Conservation (phyloP, 768 basidiomycete species). For the Tylopilus balloui region DNA sequence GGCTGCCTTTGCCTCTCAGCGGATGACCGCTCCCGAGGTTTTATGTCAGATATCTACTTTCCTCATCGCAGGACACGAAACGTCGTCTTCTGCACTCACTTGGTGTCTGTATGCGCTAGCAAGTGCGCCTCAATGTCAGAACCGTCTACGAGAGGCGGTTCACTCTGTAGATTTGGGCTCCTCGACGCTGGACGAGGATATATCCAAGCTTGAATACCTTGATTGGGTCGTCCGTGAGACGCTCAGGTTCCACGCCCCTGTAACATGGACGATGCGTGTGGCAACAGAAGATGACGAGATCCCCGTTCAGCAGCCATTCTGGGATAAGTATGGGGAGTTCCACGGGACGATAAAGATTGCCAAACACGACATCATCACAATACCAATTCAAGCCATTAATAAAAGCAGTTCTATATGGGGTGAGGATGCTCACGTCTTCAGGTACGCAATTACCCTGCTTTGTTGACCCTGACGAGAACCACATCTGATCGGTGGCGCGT, state of each 20-base stretch:
- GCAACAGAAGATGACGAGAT: conserved; percentile 46
- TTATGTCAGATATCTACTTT: conserved; percentile 63
- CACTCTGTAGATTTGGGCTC: conserved; percentile 24
- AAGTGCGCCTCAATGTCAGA: conserved; percentile 42
- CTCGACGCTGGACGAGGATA: conserved; percentile 19
- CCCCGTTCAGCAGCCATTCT: conserved; percentile 40
- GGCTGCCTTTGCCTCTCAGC: conserved; percentile 37
- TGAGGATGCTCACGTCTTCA: conserved; percentile 57
- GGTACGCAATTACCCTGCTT: conserved; percentile 34
- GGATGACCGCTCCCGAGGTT: conserved; percentile 55
- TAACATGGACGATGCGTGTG: conserved; percentile 57
- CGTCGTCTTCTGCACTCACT: conserved; percentile 51
- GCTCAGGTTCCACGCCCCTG: conserved; percentile 51
- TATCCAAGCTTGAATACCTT: conserved; percentile 48
- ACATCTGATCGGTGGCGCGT: conserved; percentile 20
- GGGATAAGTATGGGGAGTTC: conserved; percentile 30
- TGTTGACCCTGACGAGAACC: conserved; percentile 19
- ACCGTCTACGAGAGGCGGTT: conserved; percentile 43
- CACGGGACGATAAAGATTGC: conserved; percentile 36
- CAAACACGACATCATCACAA: conserved; percentile 52
- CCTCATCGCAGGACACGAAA: conserved; percentile 63
- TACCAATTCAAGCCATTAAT: conserved; percentile 61
- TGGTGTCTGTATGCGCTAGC: conserved; percentile 62
- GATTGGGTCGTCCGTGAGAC: conserved; percentile 60
- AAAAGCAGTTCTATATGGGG: conserved; percentile 56